Percentiles rank a stretch among this genome's conserved stretches.
Evolutionary conservation across 2,329 filamentous ascomycete species (phyloP).

Genomic region (Diaporthe nobilis): DNA sequence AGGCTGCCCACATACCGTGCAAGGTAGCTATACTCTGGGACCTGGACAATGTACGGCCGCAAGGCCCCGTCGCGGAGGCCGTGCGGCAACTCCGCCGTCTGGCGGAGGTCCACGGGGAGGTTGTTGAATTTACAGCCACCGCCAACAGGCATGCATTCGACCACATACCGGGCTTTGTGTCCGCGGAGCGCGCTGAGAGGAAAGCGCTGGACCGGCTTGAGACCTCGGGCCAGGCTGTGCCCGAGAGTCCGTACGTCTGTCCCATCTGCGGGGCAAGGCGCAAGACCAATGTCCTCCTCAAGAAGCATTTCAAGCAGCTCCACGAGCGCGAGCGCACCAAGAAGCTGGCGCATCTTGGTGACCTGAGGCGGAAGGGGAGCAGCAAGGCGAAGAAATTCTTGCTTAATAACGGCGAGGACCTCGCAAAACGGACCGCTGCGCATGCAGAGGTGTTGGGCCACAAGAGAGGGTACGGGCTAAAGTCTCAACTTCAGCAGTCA

Average conservation of each 20-base stretch:
- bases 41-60: background rate
- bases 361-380: background rate
- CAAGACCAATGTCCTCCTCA: background rate
- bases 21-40: background rate
- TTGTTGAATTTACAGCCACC: background rate
- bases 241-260: background rate
- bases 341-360: background rate
- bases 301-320: slow-evolving; percentile 1
- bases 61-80: background rate
- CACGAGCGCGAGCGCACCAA: background rate
- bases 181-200: background rate
- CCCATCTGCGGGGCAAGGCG: background rate
- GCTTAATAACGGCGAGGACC: background rate
- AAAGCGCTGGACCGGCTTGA: background rate
- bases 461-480: background rate
- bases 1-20: background rate
- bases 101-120: background rate
- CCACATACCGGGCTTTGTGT: background rate
- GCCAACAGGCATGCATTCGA: background rate
- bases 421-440: background rate
- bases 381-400: background rate
- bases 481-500: background rate
- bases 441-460: background rate
- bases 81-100: background rate
- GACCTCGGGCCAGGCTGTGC: background rate